A percentile compares a stretch with the other conserved stretches of the same genome.
phyloP scores from a whole-genome alignment of 2,329 filamentous ascomycete species.

The Colletotrichum noveboracense region DNA sequence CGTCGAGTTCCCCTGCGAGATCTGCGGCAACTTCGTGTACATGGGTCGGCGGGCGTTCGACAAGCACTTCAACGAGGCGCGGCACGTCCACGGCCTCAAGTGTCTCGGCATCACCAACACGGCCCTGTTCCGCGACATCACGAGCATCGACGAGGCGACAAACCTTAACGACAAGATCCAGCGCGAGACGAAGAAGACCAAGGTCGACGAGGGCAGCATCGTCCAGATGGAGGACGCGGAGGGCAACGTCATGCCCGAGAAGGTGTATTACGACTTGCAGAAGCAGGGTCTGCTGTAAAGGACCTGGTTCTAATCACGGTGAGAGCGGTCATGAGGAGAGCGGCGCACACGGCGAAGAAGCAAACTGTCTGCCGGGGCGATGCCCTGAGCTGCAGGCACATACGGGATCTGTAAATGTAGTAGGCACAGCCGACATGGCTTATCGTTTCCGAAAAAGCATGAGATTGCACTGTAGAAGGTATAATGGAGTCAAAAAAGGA shows the following conservation, averaged over 20 bases:
- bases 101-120: constrained; percentile 94
- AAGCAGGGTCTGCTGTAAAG: constrained; percentile 83
- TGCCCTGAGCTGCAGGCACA: neutral
- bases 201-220: constrained; percentile 78
- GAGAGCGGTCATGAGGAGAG: neutral
- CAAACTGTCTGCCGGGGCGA: neutral
- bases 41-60: constrained; percentile 96
- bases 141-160: constrained; percentile 85
- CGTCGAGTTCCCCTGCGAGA: constrained; percentile 93
- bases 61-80: constrained; percentile 95
- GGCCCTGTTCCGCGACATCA: constrained; percentile 92
- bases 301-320: no score
- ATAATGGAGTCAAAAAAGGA: neutral
- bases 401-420: neutral
- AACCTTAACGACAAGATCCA: constrained; percentile 94
- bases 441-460: neutral
- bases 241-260: constrained; percentile 98
- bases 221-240: constrained; percentile 99
- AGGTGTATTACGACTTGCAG: constrained; percentile 94
- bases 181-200: constrained; percentile 79
- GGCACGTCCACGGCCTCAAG: constrained; percentile 92
- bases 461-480: neutral
- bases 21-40: constrained; percentile 99
- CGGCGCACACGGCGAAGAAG: neutral
- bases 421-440: neutral